Evolutionary conservation across 495 filamentous ascomycete genomes (phyloP).

Genomic region (Penicillium steckii): DNA sequence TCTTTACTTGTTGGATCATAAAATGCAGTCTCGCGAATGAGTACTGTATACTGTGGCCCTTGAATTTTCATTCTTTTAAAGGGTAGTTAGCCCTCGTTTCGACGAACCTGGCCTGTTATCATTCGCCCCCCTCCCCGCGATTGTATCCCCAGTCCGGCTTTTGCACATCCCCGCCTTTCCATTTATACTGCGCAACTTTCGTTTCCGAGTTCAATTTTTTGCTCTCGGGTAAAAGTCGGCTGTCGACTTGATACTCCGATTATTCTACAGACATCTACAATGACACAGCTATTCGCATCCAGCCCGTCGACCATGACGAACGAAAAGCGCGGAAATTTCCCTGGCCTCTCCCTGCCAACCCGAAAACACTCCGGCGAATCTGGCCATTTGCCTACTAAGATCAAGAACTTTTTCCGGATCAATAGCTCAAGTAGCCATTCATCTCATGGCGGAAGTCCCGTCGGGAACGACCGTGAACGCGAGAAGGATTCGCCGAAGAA

Average conservation of each 20-base stretch:
- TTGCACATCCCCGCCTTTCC: constrained; percentile 10
- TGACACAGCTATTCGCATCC: constrained; percentile 50
- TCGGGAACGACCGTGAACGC: constrained; percentile 41
- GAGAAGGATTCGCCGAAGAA: constrained; percentile 40
- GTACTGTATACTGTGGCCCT: constrained; percentile 7
- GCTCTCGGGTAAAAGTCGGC: constrained; percentile 2
- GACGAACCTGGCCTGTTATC: constrained; percentile 7
- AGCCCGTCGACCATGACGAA: constrained; percentile 40
- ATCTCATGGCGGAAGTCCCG: constrained; percentile 37
- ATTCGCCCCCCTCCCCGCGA: constrained; percentile 9
- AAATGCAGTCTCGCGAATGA: constrained; percentile 24
- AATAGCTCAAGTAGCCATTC: constrained; percentile 64
- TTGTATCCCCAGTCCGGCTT: constrained; percentile 18
- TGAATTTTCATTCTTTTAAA: constrained; percentile 18
- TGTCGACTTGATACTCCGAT: background rate
- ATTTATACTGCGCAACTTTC: constrained; percentile 12
- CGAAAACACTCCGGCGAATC: constrained; percentile 52
- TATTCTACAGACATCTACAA: constrained; percentile 12
- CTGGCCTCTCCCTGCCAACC: constrained; percentile 42
- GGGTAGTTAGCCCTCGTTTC: constrained; percentile 24
- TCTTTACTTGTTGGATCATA: constrained; percentile 3
- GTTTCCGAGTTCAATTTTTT: constrained; percentile 1
- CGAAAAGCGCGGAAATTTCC: constrained; percentile 49
- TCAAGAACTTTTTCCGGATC: constrained; percentile 98
- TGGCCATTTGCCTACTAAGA: constrained; percentile 76